Evolutionary conservation across 768 basidiomycete genomes (phyloP).

Genomic region (Tricholoma sp.): DNA sequence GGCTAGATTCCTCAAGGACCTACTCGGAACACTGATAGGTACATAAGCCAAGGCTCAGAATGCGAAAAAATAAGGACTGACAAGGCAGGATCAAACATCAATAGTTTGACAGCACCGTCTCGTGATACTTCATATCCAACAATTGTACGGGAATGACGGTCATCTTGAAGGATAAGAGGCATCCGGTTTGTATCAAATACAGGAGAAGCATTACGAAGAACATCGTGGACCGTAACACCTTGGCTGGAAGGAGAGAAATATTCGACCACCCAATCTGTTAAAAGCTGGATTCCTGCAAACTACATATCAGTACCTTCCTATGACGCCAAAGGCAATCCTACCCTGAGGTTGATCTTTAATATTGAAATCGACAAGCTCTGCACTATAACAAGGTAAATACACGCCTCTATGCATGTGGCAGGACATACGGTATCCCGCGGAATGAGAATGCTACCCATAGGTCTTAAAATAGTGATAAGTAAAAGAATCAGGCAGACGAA

Average conservation of each 20-base stretch:
- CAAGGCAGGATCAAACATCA: slow-evolving; percentile 74
- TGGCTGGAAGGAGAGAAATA: slow-evolving; percentile 51
- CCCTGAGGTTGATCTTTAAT: slow-evolving; percentile 39
- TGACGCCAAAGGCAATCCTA: slow-evolving; percentile 12
- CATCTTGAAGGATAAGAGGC: slow-evolving; percentile 80
- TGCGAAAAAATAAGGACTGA: slow-evolving; percentile 29
- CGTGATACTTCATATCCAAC: slow-evolving; percentile 75
- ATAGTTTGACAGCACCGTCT: slow-evolving; percentile 53
- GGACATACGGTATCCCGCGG: slow-evolving; percentile 76
- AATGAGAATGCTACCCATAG: slow-evolving; percentile 74
- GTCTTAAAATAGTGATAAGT: slow-evolving; percentile 36
- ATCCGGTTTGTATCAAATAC: slow-evolving; percentile 58
- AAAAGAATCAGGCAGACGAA: neutral
- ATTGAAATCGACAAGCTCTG: slow-evolving; percentile 64
- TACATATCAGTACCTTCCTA: neutral
- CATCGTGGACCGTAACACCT: slow-evolving; percentile 43
- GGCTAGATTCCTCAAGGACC: slow-evolving; percentile 5
- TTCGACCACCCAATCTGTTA: slow-evolving; percentile 70
- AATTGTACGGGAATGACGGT: slow-evolving; percentile 83
- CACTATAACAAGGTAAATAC: slow-evolving; percentile 28
- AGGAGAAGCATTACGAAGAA: slow-evolving; percentile 44
- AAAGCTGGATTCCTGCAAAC: slow-evolving; percentile 33
- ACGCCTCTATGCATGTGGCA: neutral
- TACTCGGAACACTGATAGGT: slow-evolving; percentile 7
- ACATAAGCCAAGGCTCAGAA: neutral